Evolutionary conservation across 208 protist genomes (phyloP).

Genomic region (Blechomonas ayalai): DNA sequence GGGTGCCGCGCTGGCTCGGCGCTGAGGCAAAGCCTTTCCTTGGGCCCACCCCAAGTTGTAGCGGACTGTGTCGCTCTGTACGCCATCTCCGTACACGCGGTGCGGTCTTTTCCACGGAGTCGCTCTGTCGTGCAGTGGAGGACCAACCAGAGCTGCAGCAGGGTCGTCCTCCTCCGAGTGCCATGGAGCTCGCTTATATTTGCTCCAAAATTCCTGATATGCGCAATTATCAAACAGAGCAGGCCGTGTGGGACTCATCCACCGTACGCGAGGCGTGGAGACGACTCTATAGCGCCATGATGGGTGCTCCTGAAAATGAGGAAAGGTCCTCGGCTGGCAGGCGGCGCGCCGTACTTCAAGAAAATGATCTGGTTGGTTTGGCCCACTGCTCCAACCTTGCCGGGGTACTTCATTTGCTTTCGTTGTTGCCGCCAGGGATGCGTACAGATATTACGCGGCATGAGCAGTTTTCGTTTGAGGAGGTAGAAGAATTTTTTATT

Average conservation of each 20-base stretch:
- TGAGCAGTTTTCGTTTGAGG: constrained; percentile 22
- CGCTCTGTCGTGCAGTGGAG: not conserved
- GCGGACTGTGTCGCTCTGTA: not conserved
- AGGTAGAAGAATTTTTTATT: constrained; percentile 74
- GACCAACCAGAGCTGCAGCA: not conserved
- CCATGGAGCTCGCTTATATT: constrained; percentile 15
- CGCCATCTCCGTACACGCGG: constrained; percentile 1
- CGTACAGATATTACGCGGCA: constrained; percentile 29
- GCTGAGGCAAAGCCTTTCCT: not conserved
- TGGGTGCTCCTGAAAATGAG: not conserved
- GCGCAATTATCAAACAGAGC: constrained; percentile 29
- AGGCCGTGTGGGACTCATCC: constrained; percentile 32
- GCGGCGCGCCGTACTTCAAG: constrained; percentile 24
- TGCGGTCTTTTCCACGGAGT: not conserved
- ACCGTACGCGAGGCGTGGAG: constrained; percentile 55
- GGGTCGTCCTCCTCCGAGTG: constrained; percentile 7
- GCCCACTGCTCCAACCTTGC: constrained; percentile 50
- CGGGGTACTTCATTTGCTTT: constrained; percentile 61
- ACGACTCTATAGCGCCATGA: constrained; percentile 22
- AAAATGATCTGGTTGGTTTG: constrained; percentile 49
- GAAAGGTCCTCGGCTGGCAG: constrained; percentile 16
- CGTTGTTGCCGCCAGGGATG: constrained; percentile 38
- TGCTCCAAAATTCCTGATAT: constrained; percentile 12
- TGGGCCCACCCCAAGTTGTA: not conserved
- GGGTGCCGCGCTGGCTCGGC: too few relatives aligned